phyloP scores from a whole-genome alignment of 345 rosid genomes.

The Erucastrum elatum region DNA sequence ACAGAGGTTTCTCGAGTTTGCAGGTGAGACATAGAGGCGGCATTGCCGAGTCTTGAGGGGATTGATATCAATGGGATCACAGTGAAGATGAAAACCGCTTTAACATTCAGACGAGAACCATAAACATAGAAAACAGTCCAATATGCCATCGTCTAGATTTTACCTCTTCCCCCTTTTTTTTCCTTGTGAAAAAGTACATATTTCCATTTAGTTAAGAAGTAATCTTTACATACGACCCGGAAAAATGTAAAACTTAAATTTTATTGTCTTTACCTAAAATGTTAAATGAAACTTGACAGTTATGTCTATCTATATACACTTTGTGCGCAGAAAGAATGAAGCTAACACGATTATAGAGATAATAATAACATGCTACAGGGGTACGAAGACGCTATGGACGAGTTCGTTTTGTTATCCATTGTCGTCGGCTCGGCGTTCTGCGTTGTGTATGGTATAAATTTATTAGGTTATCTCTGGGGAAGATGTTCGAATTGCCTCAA shows the following conservation, averaged over 20 bases:
- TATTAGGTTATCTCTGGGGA: background rate
- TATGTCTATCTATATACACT: background rate
- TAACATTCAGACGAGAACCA: too few species aligned
- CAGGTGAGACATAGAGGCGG: too few species aligned
- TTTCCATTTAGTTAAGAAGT: background rate
- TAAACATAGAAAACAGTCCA: background rate
- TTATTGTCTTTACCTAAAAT: background rate
- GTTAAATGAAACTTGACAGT: background rate
- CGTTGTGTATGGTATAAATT: background rate
- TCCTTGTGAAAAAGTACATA: background rate
- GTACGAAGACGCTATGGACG: constrained; percentile 18
- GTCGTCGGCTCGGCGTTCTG: background rate
- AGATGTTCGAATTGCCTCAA: background rate
- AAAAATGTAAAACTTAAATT: background rate
- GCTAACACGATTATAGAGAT: background rate
- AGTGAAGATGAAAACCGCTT: too few species aligned
- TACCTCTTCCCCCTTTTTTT: background rate
- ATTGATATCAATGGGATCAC: too few species aligned
- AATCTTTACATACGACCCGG: background rate
- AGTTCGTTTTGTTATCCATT: background rate
- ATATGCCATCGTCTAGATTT: background rate
- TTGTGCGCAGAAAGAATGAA: background rate
- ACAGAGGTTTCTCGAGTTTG: too few species aligned
- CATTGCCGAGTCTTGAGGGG: too few species aligned
- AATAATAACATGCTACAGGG: background rate